Conservation (phyloP, 768 basidiomycete species). For the Mycena sanguinolenta region DNA sequence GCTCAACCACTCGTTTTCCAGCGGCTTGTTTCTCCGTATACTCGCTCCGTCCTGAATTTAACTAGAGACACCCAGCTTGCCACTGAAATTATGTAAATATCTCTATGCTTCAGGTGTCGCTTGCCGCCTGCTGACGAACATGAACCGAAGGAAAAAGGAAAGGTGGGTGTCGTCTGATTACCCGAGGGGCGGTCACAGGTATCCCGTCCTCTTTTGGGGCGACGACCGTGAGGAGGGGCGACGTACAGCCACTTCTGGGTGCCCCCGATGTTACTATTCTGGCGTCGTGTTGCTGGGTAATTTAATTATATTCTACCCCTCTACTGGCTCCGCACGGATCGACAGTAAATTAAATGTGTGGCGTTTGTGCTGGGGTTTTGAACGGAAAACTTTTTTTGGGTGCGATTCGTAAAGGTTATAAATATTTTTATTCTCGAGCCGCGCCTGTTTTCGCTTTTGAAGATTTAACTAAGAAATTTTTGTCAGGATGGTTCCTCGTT, state of each 20-base stretch:
- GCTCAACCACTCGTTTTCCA: conserved; percentile 17
- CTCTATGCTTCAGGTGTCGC: conserved; percentile 32
- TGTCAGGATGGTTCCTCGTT: no score
- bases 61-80: conserved; percentile 59
- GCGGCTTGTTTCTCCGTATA: conserved; percentile 29
- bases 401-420: no score
- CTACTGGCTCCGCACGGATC: no score
- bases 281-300: no score
- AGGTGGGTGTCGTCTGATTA: background rate
- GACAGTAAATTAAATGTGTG: no score
- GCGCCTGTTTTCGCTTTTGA: no score
- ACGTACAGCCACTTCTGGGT: background rate
- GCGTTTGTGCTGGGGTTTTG: no score
- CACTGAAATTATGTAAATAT: conserved; percentile 57
- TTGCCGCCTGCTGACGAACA: conserved; percentile 16
- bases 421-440: no score
- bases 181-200: background rate
- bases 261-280: background rate
- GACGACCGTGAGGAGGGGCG: conserved; percentile 16
- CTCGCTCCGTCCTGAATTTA: conserved; percentile 59
- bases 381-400: no score
- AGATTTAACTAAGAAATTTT: no score
- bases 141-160: conserved; percentile 4
- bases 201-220: background rate
- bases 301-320: no score